Evolutionary conservation across 768 basidiomycete genomes (phyloP).

Genomic region (Rhizopogon vulgaris): DNA sequence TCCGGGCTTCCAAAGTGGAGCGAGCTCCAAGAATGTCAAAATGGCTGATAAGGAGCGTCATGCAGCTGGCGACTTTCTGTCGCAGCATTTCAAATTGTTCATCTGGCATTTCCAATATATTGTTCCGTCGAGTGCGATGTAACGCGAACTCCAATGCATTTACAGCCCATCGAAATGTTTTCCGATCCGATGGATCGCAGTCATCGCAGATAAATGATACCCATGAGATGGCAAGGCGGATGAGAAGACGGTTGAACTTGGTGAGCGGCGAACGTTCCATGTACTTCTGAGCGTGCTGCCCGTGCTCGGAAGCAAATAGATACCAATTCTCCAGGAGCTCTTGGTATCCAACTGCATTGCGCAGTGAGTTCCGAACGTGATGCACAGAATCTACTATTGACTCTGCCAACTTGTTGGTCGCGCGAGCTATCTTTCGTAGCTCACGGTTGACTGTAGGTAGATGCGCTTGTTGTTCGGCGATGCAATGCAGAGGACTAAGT

Average conservation of each 20-base stretch:
- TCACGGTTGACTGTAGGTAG: conserved; percentile 86
- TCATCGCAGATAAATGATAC: conserved; percentile 98
- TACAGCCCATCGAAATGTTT: conserved; percentile 98
- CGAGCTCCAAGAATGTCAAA: conserved; percentile 97
- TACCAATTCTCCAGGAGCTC: conserved; percentile 94
- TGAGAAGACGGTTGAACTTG: conserved; percentile 78
- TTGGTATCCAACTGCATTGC: conserved; percentile 58
- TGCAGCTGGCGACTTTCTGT: conserved; percentile 90
- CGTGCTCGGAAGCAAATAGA: conserved; percentile 92
- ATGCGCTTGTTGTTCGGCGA: conserved; percentile 84
- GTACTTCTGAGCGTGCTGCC: conserved; percentile 80
- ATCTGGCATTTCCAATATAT: conserved; percentile 81
- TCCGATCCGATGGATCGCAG: conserved; percentile 91
- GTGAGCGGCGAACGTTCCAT: conserved; percentile 69
- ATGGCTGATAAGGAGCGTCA: conserved; percentile 94
- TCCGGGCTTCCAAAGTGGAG: conserved; percentile 79
- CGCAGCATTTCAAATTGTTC: conserved; percentile 88
- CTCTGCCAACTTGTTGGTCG: conserved; percentile 86
- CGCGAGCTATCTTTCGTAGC: conserved; percentile 83
- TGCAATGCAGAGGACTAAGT: conserved; percentile 39
- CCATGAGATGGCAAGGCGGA: conserved; percentile 94
- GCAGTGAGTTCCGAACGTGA: conserved; percentile 68
- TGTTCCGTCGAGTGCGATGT: conserved; percentile 79
- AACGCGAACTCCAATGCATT: conserved; percentile 91
- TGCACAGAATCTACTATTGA: conserved; percentile 91